Evolutionary conservation across 225 moss, liverwort and hornwort species (phyloP).

Genomic region (Marchantia polymorpha): DNA sequence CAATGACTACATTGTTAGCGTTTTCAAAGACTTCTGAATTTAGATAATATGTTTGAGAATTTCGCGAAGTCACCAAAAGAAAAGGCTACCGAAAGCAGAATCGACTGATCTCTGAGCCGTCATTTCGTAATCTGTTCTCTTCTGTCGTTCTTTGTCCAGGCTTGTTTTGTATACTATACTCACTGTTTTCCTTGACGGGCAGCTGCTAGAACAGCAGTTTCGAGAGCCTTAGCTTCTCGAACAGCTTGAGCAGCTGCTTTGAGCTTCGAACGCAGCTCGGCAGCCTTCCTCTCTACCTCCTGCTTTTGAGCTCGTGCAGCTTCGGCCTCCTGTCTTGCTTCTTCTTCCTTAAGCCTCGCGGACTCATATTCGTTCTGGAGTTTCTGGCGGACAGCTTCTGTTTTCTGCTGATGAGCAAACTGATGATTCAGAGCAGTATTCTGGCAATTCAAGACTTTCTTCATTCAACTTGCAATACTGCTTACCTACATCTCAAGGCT

Average conservation of each 20-base stretch:
- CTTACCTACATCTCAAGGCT: too few species aligned
- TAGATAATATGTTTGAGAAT: too few species aligned
- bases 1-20: too few species aligned
- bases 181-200: constrained; percentile 48
- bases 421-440: constrained; percentile 16
- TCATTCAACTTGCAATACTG: too few species aligned
- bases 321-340: constrained; percentile 53
- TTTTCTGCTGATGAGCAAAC: constrained; percentile 44
- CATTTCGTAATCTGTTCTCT: too few species aligned
- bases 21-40: too few species aligned
- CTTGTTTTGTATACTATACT: neutral
- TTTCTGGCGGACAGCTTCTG: constrained; percentile 48
- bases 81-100: too few species aligned
- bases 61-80: too few species aligned
- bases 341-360: constrained; percentile 55
- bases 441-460: too few species aligned
- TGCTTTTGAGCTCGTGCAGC: constrained; percentile 50
- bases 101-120: too few species aligned
- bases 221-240: constrained; percentile 60
- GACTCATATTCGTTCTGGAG: constrained; percentile 50
- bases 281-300: constrained; percentile 50
- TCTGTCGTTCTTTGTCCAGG: too few species aligned
- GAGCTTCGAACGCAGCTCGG: constrained; percentile 44
- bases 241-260: constrained; percentile 48
- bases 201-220: constrained; percentile 46